These are phyloP conservation scores for Miscanthus sacchariflorus DNA, from an alignment of 202 grass and related monocot species.

Conservation along the genomic window DNA sequence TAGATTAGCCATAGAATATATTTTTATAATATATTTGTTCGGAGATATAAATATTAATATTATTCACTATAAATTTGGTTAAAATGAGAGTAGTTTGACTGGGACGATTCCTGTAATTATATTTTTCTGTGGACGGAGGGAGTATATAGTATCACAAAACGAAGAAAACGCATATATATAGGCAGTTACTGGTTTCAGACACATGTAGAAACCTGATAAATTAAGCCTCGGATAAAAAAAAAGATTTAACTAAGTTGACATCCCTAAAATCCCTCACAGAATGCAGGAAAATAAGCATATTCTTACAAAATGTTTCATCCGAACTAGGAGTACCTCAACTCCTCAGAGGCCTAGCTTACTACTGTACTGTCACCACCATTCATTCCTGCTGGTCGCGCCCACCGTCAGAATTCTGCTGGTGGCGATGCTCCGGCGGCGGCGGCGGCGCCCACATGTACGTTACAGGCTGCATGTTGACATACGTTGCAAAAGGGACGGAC, in stretches of 20 bases:
- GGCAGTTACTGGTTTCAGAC: background rate
- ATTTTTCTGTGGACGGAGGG: too few species aligned
- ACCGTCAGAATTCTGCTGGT: conserved; percentile 26
- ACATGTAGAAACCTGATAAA: background rate
- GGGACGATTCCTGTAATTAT: too few species aligned
- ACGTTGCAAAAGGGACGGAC: conserved; percentile 19
- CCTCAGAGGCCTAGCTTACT: background rate
- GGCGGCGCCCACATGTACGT: conserved; percentile 37
- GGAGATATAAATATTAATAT: too few species aligned
- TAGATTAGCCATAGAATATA: too few species aligned
- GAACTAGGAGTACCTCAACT: too few species aligned
- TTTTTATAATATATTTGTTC: too few species aligned
- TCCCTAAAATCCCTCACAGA: background rate
- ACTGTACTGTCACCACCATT: too few species aligned
- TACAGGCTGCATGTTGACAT: conserved; percentile 33
- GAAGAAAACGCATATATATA: too few species aligned
- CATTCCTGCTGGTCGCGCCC: background rate
- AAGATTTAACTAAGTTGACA: background rate
- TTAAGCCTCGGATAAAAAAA: background rate
- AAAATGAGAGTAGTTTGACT: too few species aligned
- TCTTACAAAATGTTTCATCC: background rate
- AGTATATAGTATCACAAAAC: background rate
- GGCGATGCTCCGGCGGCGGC: conserved; percentile 4
- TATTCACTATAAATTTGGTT: too few species aligned
- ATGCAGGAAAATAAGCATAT: background rate